Conservation (phyloP, 1,284 basidiomycete species). For the Testicularia cyperi region DNA sequence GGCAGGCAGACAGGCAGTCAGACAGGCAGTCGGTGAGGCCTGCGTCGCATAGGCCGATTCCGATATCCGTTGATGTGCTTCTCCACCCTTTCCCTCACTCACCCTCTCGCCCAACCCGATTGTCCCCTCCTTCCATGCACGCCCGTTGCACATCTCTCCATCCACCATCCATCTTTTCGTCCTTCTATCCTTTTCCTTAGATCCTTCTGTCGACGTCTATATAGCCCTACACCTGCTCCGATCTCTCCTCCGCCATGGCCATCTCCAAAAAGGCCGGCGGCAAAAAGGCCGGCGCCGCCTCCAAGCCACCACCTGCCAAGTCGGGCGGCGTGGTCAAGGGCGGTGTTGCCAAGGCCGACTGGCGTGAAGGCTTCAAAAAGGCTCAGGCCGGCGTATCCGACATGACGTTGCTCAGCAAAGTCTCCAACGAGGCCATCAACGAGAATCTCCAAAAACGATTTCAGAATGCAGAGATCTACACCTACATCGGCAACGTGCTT, state of each 20-base stretch:
- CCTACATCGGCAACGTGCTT: conserved; percentile 94
- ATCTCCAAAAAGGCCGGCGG: conserved; percentile 58
- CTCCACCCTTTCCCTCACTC: no score
- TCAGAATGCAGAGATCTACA: conserved; percentile 94
- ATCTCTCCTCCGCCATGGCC: conserved; percentile 53
- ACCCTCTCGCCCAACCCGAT: no score
- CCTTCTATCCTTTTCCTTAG: no score
- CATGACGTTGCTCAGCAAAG: conserved; percentile 95
- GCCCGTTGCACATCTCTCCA: no score
- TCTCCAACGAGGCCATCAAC: conserved; percentile 97
- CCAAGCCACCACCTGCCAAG: conserved; percentile 42
- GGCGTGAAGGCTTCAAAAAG: conserved; percentile 60
- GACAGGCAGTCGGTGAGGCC: no score
- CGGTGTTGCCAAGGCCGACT: conserved; percentile 59
- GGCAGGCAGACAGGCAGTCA: no score
- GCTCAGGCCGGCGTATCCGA: conserved; percentile 83
- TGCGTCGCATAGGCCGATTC: no score
- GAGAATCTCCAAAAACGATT: conserved; percentile 95
- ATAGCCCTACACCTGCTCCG: no score
- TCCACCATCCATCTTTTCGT: no score
- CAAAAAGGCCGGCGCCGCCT: conserved; percentile 43
- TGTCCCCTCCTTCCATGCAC: no score
- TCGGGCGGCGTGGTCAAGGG: conserved; percentile 32
- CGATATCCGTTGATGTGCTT: no score
- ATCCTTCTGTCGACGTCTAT: no score